Base-by-base conservation (phyloP, 441 rosid genomes). In the Flueggea neowawraea region DNA sequence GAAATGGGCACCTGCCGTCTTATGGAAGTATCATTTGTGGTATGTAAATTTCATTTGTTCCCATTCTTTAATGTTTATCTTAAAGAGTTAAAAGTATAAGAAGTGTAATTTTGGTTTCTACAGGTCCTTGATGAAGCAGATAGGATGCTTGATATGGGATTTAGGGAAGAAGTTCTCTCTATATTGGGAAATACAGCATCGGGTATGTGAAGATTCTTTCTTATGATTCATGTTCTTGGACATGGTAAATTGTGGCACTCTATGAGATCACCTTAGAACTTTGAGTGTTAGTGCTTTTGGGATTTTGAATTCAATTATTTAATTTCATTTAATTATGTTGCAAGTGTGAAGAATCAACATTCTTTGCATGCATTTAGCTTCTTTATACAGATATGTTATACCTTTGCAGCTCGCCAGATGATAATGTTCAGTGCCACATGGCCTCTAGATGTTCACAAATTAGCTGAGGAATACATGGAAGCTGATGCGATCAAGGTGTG, bases 121-220 rank as follows among this genome's bases (percentile, higher is more conserved):
- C 57, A 94, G n/a, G n/a, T 94, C 49, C 86, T 94, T 59, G 98
- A n/a, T n/a, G n/a, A n/a, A n/a, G n/a, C n/a, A n/a, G n/a, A n/a
- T n/a, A n/a, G n/a, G n/a, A n/a, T 90, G 97, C 97, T 94, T 77
- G 97, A 94, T 77, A 81, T 90, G 97, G 96, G 98, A 69, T 94
- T 94, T 54, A 91, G 93, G 73, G 85, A 85, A 71, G 93, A 88
- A 66, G 97, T 94, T 62, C 86, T 93, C 60, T 69, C 80, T 67
- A 90, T 94, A 74, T 61, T 94, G 76, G 79, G 96, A 80, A 81
- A 77, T 72, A 90, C 91, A 9, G 74, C 81, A 72, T 81, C 83
- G 64, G 87, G 97, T 81, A 78, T 60, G 84, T 82, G 8, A 51
- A 45, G 5, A 0, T 41, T 60, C 55, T 52, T 6, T 58, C 44